Evolutionary conservation across 2,329 filamentous ascomycete genomes (phyloP).

Genomic region (Aspergillus aculeatus): DNA sequence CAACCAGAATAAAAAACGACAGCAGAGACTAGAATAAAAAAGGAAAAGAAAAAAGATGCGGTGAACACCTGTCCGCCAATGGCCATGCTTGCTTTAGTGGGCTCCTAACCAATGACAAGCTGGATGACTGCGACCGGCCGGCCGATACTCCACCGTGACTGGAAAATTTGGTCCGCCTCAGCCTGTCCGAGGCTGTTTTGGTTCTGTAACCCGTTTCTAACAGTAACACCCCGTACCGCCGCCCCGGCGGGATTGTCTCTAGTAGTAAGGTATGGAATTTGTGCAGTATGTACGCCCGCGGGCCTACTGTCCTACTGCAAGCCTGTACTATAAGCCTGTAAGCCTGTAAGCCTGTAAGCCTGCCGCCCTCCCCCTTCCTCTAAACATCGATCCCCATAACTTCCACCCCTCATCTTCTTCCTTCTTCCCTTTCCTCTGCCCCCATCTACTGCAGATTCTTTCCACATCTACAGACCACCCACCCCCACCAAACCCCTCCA

Average conservation of each 20-base stretch:
- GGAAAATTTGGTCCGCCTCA: conserved; percentile 30
- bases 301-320: no score
- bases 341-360: no score
- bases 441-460: conserved; percentile 21
- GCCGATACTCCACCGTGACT: conserved; percentile 23
- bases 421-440: conserved; percentile 6
- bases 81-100: conserved; percentile 12
- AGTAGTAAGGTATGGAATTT: no score
- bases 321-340: neutral
- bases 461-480: neutral
- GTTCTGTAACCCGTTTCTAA: conserved; percentile 18
- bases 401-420: conserved; percentile 24
- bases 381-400: conserved; percentile 6
- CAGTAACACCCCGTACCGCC: conserved; percentile 14
- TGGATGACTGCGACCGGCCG: conserved; percentile 8
- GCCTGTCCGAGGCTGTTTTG: conserved; percentile 16
- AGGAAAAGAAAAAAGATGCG: conserved; percentile 29
- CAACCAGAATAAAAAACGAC: conserved; percentile 12
- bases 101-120: conserved; percentile 24
- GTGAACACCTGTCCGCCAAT: conserved; percentile 33
- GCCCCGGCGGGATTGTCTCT: neutral
- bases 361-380: conserved; percentile 13
- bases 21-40: conserved; percentile 4
- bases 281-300: no score
- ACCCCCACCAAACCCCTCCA: neutral